Percentiles rank a stretch among this genome's conserved stretches.
phyloP scores from a whole-genome alignment of 2,329 filamentous ascomycete species.

The Xylaria sp. region DNA sequence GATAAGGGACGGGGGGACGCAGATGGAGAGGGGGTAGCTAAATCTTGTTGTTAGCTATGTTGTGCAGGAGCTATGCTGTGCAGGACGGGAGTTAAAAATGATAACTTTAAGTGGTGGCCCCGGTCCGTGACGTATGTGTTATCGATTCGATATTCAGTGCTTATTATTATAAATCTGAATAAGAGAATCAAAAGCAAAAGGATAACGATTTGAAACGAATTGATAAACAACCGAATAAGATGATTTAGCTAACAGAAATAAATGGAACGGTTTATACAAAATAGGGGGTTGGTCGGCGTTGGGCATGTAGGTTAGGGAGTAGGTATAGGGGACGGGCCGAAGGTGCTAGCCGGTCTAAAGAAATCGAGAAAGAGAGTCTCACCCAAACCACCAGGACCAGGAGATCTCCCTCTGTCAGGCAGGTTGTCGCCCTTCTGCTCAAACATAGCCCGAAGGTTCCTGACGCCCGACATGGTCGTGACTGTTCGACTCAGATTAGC shows the following conservation, averaged over 20 bases:
- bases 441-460: slow-evolving; percentile 82
- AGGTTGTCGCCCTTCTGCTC: slow-evolving; percentile 76
- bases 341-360: slow-evolving; percentile 15
- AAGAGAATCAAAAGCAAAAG: slow-evolving; percentile 18
- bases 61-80: slow-evolving; percentile 36
- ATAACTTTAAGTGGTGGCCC: slow-evolving; percentile 32
- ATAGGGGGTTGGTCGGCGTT: slow-evolving; percentile 10
- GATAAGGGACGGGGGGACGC: slow-evolving; percentile 74
- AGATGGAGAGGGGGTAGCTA: slow-evolving; percentile 50
- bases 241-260: too few species aligned
- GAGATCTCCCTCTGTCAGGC: slow-evolving; percentile 75
- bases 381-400: slow-evolving; percentile 61
- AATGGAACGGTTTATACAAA: too few species aligned
- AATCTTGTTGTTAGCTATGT: slow-evolving; percentile 46
- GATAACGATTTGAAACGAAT: background rate
- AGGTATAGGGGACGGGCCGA: slow-evolving; percentile 11
- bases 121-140: slow-evolving; percentile 42
- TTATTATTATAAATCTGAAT: slow-evolving; percentile 18
- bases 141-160: slow-evolving; percentile 24
- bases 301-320: slow-evolving; percentile 16
- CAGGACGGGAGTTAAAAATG: slow-evolving; percentile 8
- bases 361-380: slow-evolving; percentile 43
- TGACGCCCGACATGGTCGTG: slow-evolving; percentile 73
- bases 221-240: background rate
- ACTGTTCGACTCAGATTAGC: slow-evolving; percentile 38